Percentiles rank a stretch among this genome's conserved stretches.
Conservation (phyloP, 805 yeast species). For the Yarrowia keelungensis region DNA sequence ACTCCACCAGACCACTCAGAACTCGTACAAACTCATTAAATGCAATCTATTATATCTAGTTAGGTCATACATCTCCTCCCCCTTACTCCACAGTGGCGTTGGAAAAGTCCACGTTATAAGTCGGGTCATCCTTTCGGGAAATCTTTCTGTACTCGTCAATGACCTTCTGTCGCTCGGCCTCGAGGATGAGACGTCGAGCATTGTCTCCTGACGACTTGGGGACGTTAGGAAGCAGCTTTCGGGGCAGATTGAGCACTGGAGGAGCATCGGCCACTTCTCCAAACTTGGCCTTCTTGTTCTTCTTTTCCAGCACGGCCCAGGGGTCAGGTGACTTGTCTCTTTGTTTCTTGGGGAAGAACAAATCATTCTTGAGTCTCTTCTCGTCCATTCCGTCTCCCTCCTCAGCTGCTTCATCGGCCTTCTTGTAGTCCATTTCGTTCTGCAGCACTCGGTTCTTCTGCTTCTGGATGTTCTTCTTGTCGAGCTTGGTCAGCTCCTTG, state of each 20-base stretch:
- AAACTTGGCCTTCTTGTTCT: constrained; percentile 49
- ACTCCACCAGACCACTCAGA: too few species aligned
- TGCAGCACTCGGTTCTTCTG: constrained; percentile 40
- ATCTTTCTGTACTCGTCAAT: constrained; percentile 50
- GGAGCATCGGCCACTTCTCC: constrained; percentile 55
- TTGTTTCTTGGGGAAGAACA: constrained; percentile 37
- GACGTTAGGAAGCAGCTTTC: constrained; percentile 49
- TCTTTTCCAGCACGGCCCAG: constrained; percentile 50
- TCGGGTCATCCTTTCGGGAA: constrained; percentile 42
- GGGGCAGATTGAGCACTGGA: constrained; percentile 50
- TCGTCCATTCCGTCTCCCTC: constrained; percentile 40
- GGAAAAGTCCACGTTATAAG: constrained; percentile 32
- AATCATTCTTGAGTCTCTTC: constrained; percentile 2
- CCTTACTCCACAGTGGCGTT: constrained; percentile 15
- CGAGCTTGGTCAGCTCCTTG: constrained; percentile 47
- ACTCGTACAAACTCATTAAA: not conserved
- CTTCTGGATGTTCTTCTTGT: constrained; percentile 46
- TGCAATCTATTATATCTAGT: constrained; percentile 10
- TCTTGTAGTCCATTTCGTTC: constrained; percentile 42
- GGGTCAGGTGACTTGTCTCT: constrained; percentile 54
- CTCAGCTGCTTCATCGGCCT: constrained; percentile 33
- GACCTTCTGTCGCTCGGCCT: constrained; percentile 51
- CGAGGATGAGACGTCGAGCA: constrained; percentile 51
- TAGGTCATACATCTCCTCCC: not conserved
- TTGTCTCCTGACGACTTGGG: constrained; percentile 53